phyloP scores from a whole-genome alignment of 169 alveolate species.

The Cryptosporidium meleagridis region DNA sequence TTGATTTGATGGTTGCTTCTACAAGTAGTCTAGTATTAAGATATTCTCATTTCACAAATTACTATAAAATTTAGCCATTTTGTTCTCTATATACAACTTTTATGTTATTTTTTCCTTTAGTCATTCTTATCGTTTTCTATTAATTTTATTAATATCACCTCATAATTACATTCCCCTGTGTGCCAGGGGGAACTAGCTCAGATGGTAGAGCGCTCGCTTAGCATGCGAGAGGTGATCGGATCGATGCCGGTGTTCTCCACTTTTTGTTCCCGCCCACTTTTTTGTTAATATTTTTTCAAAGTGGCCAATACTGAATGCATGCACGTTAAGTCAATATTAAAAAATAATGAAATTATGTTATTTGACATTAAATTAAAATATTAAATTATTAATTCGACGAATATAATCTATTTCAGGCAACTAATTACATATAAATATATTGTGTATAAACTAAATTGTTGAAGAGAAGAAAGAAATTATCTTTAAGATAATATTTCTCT shows the following conservation, averaged over 20 bases:
- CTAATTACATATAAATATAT: not conserved
- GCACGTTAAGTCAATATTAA: not conserved
- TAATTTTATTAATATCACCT: not conserved
- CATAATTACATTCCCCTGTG: not conserved
- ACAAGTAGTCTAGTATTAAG: no score
- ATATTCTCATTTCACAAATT: not conserved
- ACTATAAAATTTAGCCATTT: no score
- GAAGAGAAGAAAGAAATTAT: not conserved
- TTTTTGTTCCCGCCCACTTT: constrained; percentile 74
- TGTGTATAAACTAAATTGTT: not conserved
- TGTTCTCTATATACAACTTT: not conserved
- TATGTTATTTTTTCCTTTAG: not conserved
- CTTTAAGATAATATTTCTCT: no score
- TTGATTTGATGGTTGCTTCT: no score
- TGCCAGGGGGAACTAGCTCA: constrained; percentile 97
- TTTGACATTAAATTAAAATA: not conserved
- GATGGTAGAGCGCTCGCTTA: constrained; percentile 99
- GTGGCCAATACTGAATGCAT: not conserved
- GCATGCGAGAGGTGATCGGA: constrained; percentile 99
- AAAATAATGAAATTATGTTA: not conserved
- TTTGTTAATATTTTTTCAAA: no score
- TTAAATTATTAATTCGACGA: constrained; percentile 7
- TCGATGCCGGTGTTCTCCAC: constrained; percentile 98
- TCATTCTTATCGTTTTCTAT: not conserved
- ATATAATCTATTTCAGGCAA: not conserved